Base-by-base conservation (phyloP, 192 early-diverging fungal species). In the Umbelopsis vinacea region DNA sequence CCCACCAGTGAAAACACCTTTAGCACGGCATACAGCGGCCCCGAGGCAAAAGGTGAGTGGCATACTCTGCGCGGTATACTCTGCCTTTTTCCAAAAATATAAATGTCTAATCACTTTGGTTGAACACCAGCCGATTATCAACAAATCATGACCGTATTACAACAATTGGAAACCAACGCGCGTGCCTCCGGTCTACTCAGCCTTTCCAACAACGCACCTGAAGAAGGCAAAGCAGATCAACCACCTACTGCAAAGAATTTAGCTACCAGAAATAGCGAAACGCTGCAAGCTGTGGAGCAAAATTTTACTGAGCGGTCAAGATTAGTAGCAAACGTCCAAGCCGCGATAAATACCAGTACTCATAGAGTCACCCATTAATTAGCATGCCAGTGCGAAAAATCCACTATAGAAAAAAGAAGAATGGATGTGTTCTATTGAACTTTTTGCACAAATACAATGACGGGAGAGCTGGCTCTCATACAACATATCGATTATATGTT, bases 281-380 rank as follows among this genome's bases (percentile, higher is more conserved):
- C 77, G 0, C 22, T 71, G 46, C 69, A 79, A 23, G 69, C 73
- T 22, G 73, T 79, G 4, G 70, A 79, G 14, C 37, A 46, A 40
- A 74, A 74, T 33, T 74, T 71, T 48, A 52, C 70, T n/a, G 77
- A 79, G 26, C 74, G 74, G 37, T 74, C 66, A 26, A 29, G 77
- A 52, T 23, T 79, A 33, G 40, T 79, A 17, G 66, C 71, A 50
- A 79, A 79, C 47, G 66, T 79, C 6, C 60, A 70, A 26, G 77
- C 77, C 15, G 77, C 77, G 0, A 70, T 71, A n/a, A 74, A 70
- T 69, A 55, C 77, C 26, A 37, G 24, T 0, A 29, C 24, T 17
- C 57, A 63, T 26, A 63, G 26, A 35, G 57, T 63, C 15, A 6
- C n/a, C 0, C 48, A 50, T 50, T 50, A 50, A 19, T 1, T 43